These are phyloP conservation scores for Fusarium tuaranense DNA, from an alignment of 2,329 filamentous ascomycete species.

Conservation along the genomic window DNA sequence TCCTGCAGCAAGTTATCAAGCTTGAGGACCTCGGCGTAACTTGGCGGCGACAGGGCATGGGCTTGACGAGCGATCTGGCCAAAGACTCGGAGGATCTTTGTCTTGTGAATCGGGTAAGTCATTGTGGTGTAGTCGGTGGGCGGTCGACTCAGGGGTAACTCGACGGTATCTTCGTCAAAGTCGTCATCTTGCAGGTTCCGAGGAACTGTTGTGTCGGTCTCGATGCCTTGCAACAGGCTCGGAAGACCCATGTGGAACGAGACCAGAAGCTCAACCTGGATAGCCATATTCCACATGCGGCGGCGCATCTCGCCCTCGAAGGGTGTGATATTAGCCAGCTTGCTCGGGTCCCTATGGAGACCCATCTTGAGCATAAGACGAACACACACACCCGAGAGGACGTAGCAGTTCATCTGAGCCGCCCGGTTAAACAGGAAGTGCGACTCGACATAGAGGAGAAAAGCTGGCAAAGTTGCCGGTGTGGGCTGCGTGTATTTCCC, in stretches of 20 bases:
- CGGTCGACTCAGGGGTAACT: slow-evolving; percentile 68
- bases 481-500: slow-evolving; percentile 64
- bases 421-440: slow-evolving; percentile 65
- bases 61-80: slow-evolving; percentile 62
- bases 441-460: slow-evolving; percentile 64
- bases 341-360: slow-evolving; percentile 66
- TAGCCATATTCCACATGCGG: slow-evolving; percentile 64
- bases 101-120: slow-evolving; percentile 67
- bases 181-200: slow-evolving; percentile 75
- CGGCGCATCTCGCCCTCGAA: slow-evolving; percentile 68
- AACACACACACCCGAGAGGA: slow-evolving; percentile 62
- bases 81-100: slow-evolving; percentile 60
- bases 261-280: slow-evolving; percentile 72
- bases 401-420: slow-evolving; percentile 65
- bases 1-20: slow-evolving; percentile 60
- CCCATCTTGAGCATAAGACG: slow-evolving; percentile 70
- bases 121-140: slow-evolving; percentile 69
- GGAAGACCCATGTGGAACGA: slow-evolving; percentile 77
- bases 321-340: slow-evolving; percentile 61
- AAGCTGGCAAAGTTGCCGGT: slow-evolving; percentile 60
- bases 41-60: slow-evolving; percentile 60
- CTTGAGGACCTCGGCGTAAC: slow-evolving; percentile 61
- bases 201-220: slow-evolving; percentile 72
- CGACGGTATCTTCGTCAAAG: slow-evolving; percentile 66
- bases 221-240: slow-evolving; percentile 72